These are phyloP conservation scores for Viridothelium virens DNA, from an alignment of 495 filamentous ascomycete genomes.

Conservation along the genomic window DNA sequence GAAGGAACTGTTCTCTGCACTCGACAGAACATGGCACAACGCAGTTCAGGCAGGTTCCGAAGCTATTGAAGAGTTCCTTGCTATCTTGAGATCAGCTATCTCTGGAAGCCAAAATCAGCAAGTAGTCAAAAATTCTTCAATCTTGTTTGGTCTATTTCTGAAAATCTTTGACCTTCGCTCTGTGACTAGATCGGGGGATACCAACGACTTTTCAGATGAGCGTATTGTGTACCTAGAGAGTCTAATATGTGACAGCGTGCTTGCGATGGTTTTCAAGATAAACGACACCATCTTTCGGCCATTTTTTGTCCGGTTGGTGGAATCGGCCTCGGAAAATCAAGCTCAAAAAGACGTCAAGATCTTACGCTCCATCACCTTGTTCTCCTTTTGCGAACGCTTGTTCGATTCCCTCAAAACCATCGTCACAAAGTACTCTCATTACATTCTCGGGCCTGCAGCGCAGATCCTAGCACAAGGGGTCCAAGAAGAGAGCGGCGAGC, in stretches of 20 bases:
- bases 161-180: constrained; percentile 64
- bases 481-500: neutral
- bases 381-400: constrained; percentile 68
- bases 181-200: constrained; percentile 38
- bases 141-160: constrained; percentile 65
- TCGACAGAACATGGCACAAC: constrained; percentile 61
- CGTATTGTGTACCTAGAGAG: constrained; percentile 56
- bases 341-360: constrained; percentile 52
- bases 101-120: constrained; percentile 67
- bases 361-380: constrained; percentile 60
- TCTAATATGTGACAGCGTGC: constrained; percentile 53
- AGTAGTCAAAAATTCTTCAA: constrained; percentile 58
- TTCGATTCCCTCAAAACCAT: constrained; percentile 85
- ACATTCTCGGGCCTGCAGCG: constrained; percentile 67
- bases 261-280: constrained; percentile 91
- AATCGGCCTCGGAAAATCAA: constrained; percentile 58
- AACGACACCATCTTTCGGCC: constrained; percentile 96
- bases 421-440: constrained; percentile 80
- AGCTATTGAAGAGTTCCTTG: constrained; percentile 30
- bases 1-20: constrained; percentile 56
- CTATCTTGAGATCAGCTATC: constrained; percentile 57
- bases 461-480: constrained; percentile 45
- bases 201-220: constrained; percentile 30
- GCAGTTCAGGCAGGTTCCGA: constrained; percentile 48
- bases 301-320: constrained; percentile 71